Conservation (phyloP, 1,284 basidiomycete species). For the Gomphus bonarii region DNA sequence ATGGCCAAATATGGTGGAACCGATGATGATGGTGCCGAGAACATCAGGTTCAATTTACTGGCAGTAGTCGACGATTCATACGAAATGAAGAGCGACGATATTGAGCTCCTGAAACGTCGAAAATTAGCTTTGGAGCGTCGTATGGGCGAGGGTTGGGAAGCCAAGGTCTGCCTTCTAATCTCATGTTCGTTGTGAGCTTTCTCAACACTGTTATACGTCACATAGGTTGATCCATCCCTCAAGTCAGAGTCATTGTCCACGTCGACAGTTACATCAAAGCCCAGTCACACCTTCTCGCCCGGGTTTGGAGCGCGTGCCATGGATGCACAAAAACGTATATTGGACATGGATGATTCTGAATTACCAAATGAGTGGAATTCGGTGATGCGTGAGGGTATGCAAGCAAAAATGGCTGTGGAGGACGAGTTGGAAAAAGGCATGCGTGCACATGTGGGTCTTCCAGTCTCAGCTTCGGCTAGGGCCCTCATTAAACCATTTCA, state of each 20-base stretch:
- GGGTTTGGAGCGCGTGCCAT: slow-evolving; percentile 38
- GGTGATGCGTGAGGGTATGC: slow-evolving; percentile 31
- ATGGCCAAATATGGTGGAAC: slow-evolving; percentile 43
- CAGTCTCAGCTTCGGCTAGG: not conserved
- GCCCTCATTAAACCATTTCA: not conserved
- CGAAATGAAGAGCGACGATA: slow-evolving; percentile 36
- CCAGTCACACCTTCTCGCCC: slow-evolving; percentile 25
- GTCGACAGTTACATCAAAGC: slow-evolving; percentile 17
- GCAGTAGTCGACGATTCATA: slow-evolving; percentile 46
- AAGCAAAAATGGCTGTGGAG: slow-evolving; percentile 35
- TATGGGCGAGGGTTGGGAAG: slow-evolving; percentile 31
- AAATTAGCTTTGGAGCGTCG: slow-evolving; percentile 33
- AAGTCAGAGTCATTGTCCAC: slow-evolving; percentile 26
- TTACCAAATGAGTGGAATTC: slow-evolving; percentile 34
- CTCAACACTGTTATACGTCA: not conserved
- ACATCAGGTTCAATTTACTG: slow-evolving; percentile 49
- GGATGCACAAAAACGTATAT: slow-evolving; percentile 32
- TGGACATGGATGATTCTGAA: slow-evolving; percentile 30
- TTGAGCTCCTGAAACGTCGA: slow-evolving; percentile 43
- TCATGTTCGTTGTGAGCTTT: not conserved
- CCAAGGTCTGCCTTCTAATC: slow-evolving; percentile 23
- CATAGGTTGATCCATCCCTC: slow-evolving; percentile 30
- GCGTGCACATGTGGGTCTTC: slow-evolving; percentile 32
- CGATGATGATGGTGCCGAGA: slow-evolving; percentile 29
- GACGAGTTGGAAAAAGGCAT: slow-evolving; percentile 38